Conservation (phyloP, 2,329 filamentous ascomycete genomes). For the Talaromyces islandicus region DNA sequence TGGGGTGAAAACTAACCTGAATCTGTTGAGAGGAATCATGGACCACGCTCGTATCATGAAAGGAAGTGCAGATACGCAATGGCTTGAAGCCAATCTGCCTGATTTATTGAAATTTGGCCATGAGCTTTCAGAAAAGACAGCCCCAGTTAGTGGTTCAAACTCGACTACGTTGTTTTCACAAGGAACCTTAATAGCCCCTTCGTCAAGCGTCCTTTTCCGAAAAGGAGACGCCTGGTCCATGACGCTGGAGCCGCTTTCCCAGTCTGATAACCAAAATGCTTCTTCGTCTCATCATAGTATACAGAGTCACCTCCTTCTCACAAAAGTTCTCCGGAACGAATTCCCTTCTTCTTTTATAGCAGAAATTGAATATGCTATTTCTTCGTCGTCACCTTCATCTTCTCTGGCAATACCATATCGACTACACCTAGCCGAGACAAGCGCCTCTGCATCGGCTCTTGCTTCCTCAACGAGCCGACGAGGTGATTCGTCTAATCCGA, state of each 20-base stretch:
- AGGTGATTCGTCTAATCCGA: slow-evolving; percentile 44
- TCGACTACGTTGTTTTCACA: not conserved
- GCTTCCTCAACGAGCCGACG: slow-evolving; percentile 40
- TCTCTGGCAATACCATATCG: slow-evolving; percentile 35
- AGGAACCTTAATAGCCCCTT: slow-evolving; percentile 14
- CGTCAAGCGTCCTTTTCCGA: slow-evolving; percentile 45
- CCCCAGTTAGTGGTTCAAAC: not conserved
- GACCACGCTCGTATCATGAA: slow-evolving; percentile 46
- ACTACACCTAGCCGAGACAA: slow-evolving; percentile 41
- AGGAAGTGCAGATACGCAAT: slow-evolving; percentile 47
- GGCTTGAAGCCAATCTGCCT: slow-evolving; percentile 49
- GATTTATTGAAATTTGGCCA: slow-evolving; percentile 32
- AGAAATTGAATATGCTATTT: slow-evolving; percentile 45
- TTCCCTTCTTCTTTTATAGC: slow-evolving; percentile 53
- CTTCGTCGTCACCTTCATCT: slow-evolving; percentile 19
- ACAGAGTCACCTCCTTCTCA: slow-evolving; percentile 49
- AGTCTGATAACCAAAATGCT: slow-evolving; percentile 10
- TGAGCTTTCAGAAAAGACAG: slow-evolving; percentile 16
- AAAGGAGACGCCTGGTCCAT: slow-evolving; percentile 57
- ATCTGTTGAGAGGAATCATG: slow-evolving; percentile 50
- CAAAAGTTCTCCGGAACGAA: slow-evolving; percentile 52
- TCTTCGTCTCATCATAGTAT: slow-evolving; percentile 14
- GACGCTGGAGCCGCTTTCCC: slow-evolving; percentile 33
- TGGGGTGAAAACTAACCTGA: slow-evolving; percentile 55
- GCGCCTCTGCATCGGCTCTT: slow-evolving; percentile 38